Base-by-base conservation (phyloP, 2,329 filamentous ascomycete genomes). In the Nemania serpens region DNA sequence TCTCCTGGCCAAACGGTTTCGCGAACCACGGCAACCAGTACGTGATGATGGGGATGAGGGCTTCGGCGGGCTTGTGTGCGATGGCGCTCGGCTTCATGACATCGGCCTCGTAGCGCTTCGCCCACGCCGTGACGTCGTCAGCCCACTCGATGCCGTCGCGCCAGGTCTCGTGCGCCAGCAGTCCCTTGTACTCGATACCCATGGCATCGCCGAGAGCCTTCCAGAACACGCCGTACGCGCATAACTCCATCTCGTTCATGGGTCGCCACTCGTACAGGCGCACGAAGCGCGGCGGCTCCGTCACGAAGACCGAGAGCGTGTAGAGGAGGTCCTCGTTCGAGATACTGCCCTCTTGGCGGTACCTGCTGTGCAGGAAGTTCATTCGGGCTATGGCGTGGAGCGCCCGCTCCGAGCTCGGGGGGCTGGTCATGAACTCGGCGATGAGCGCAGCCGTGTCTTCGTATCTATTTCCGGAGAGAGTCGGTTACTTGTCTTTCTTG, bases 141-240 rank as follows among this genome's bases (percentile, higher is more conserved):
- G 76, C 74, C 69, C 84, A 85, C 47, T 83, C 82, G 29, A 84
- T 71, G 33, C 82, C 82, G 66, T 84, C 79, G 2, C 61, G 67
- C 82, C 82, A 85, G 13, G 55, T 62, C 45, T 59, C 57, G 29
- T 56, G 63, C 11, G 64, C 62, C 2, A 82, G 75, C 13, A 74
- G 69, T 1, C 74, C 74, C 22, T 72, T 71, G 66, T 84, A 85
- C 49, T 78, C 72, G 62, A 93, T 89, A 0, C 80, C 82, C 84
- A 93, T 89, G 54, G 84, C 84, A 67, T 91, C 87, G 13, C 89
- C 90, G 15, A 91, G 75, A 54, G 81, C 80, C 73, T 90, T 90
- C 89, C 89, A 93, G 69, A 90, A 86, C 0, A 84, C 86, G 15
- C 84, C 87, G 33, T 88, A 74, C 0, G 88, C 89, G 63, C 88